Evolutionary conservation across 2,329 filamentous ascomycete genomes (phyloP).

Genomic region (Leptodontidium sp.): DNA sequence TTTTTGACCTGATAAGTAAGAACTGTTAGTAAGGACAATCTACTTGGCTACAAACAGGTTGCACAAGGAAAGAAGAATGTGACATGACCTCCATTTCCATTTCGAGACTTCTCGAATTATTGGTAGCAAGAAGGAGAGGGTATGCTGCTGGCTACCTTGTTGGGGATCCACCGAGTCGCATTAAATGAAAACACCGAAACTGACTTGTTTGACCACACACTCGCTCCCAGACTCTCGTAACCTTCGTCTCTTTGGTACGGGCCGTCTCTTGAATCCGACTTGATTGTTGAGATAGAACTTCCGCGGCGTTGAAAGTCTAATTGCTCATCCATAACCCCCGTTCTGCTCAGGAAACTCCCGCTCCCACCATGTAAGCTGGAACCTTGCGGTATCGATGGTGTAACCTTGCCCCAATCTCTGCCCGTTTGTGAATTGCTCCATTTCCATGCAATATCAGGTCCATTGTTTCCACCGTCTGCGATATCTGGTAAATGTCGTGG

Average conservation of each 20-base stretch:
- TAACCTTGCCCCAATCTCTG: slow-evolving; percentile 53
- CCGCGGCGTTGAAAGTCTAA: slow-evolving; percentile 46
- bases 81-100: not conserved
- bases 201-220: slow-evolving; percentile 45
- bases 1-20: slow-evolving; percentile 37
- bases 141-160: not conserved
- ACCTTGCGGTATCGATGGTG: slow-evolving; percentile 55
- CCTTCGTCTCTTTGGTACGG: slow-evolving; percentile 47
- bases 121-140: not conserved
- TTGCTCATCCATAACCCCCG: slow-evolving; percentile 39
- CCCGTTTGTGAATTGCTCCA: slow-evolving; percentile 64
- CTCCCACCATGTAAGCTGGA: slow-evolving; percentile 57
- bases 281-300: slow-evolving; percentile 52
- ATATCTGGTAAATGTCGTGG: slow-evolving; percentile 65
- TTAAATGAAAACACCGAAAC: slow-evolving; percentile 28
- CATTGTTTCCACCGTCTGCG: slow-evolving; percentile 60
- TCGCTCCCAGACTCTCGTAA: slow-evolving; percentile 48
- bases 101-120: slow-evolving; percentile 6
- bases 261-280: slow-evolving; percentile 49
- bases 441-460: slow-evolving; percentile 65
- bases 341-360: slow-evolving; percentile 51
- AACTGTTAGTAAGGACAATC: slow-evolving; percentile 17
- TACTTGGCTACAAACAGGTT: not conserved
- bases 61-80: not conserved
- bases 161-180: not conserved